Evolutionary conservation across 495 filamentous ascomycete species (phyloP), one percentile per base, ranked within the genome.

Genomic region (Penicillium dipodomyicola): DNA sequence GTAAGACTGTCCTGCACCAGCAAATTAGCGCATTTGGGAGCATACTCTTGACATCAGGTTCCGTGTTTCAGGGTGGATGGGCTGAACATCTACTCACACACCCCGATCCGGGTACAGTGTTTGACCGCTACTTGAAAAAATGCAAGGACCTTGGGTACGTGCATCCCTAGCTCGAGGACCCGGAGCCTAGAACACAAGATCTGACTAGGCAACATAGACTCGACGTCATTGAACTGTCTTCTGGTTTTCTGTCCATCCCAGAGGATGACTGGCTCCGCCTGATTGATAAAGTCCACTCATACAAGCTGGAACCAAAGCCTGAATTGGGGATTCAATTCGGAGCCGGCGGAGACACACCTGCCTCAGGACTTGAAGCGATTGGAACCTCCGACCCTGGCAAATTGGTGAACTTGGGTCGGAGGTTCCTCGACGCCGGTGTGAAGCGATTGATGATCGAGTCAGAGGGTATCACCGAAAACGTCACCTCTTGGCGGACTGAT

Each of bases 391-490:
- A 82, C 39, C 76, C 79, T 1, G 66, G 66, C 7, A 81, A 79
- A 52, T 61, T 84, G 19, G 65, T 84, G 2, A 72, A 77, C 32
- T 55, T 83, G 54, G 80, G 74, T 46, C 77, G 70, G 44, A 70
- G 69, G 43, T 84, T 85, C 57, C 69, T 84, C 14, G 69, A 83
- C 33, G 75, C 65, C 0, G 82, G 83, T 2, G 82, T 84, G 5
- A 79, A 85, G 61, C 74, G 82, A 2, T 64, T 84, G 48, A 84
- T 84, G 81, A 81, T 84, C 52, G 82, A 85, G 61, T 82, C 78
- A n/a, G 82, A 84, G 64, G 82, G 81, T 0, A 84, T 84, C 59
- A 84, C 82, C 6, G 81, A 84, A 71, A 84, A 84, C 57, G 80
- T 84, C 10, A 71, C 64, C 44, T 66, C 68, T 17, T 84, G 82